A percentile compares a stretch with the other conserved stretches of the same genome.
Evolutionary conservation across 345 rosid genomes (phyloP).

Genomic region (Sonneratia alba): DNA sequence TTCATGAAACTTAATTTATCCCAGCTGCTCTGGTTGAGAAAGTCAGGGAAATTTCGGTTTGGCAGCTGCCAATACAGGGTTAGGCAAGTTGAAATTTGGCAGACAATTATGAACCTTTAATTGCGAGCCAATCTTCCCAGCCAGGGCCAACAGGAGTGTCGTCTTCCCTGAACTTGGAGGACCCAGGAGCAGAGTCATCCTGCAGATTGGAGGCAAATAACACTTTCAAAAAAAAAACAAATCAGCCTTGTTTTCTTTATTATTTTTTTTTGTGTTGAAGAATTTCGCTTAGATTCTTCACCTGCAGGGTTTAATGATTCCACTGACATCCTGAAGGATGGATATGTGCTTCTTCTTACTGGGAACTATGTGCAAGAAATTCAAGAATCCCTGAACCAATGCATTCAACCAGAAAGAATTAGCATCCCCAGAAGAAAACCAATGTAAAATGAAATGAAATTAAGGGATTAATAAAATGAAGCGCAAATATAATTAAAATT

Average conservation of each 20-base stretch:
- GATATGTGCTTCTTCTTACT: conserved; percentile 26
- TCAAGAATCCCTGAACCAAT: conserved; percentile 8
- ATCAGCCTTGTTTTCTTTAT: no score
- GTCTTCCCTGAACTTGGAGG: conserved; percentile 89
- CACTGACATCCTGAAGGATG: conserved; percentile 48
- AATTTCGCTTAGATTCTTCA: conserved; percentile 3
- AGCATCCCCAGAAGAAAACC: background rate
- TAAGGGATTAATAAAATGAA: background rate
- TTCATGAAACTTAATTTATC: background rate
- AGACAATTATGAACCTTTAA: conserved; percentile 9
- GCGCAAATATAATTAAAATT: background rate
- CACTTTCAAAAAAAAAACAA: background rate
- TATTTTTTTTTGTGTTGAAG: background rate
- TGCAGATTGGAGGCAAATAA: no score
- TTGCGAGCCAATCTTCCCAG: conserved; percentile 17
- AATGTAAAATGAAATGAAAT: background rate
- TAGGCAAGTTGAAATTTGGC: background rate
- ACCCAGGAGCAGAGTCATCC: conserved; percentile 42
- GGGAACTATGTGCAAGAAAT: conserved; percentile 18
- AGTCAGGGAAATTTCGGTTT: no score
- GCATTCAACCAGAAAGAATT: background rate
- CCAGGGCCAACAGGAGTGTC: conserved; percentile 46
- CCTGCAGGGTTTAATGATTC: conserved; percentile 57
- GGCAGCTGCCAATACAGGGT: background rate
- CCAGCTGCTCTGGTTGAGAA: no score